Base-by-base conservation (phyloP, 176 grass and related monocot species). In the Triticum dicoccoides region DNA sequence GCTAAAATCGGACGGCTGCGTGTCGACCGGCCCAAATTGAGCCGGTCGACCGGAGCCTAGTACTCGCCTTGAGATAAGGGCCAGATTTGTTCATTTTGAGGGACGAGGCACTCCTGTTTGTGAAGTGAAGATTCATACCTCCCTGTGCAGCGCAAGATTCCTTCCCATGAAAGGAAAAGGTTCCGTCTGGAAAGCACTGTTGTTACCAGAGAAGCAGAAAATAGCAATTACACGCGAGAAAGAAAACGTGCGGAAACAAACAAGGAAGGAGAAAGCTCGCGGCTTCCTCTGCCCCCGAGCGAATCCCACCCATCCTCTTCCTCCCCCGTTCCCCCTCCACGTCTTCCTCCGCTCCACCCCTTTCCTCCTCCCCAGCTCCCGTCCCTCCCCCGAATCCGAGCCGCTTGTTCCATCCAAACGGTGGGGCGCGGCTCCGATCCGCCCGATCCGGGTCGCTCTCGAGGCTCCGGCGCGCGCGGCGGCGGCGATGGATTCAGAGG, bases 401-500 rank as follows among this genome's bases (percentile, higher is more conserved):
- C 73, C 79, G 61, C 41, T 23, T 62, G 56, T 17, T 56, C 27
- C 67, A 11, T 63, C 61, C 24, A n/a, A 65, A 72, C 39, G 76
- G 63, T 61, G 85, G 75, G 61, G 77, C 82, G 27, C 69, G 24
- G 74, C 78, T 77, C 79, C 75, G 83, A 89, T 86, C 82, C 59
- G 80, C 80, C 67, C 51, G 81, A 89, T 86, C 61, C 88, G 77
- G 56, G 78, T 20, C 35, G 82, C 78, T 70, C 39, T 54, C 38
- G 65, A 77, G 75, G 82, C 42, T 68, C 61, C 73, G 59, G 80
- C 65, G 15, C 39, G 52, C 61, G 37, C 25, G 78, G 77, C 62
- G 64, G 62, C 25, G 84, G 47, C 59, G 61, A 95, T 95, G 93
- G 88, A 90, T 80, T 92, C 88, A 23, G 90, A 95, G 88, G 93